phyloP scores from a whole-genome alignment of 2,329 filamentous ascomycete genomes.

The Fusarium goolgardi region DNA sequence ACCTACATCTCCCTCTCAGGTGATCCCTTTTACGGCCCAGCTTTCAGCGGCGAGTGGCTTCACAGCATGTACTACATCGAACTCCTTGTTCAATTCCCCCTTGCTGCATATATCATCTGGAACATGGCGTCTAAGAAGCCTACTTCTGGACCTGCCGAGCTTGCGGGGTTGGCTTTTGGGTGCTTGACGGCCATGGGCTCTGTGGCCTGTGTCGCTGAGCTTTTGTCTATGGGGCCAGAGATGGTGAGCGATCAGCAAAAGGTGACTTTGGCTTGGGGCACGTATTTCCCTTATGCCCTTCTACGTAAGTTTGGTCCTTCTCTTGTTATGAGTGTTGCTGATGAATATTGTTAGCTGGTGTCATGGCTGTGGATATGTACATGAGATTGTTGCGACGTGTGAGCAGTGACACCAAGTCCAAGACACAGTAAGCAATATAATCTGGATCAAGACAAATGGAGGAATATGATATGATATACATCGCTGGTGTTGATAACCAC shows the following conservation, averaged over 20 bases:
- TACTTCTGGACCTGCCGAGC: slow-evolving; percentile 57
- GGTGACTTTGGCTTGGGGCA: slow-evolving; percentile 58
- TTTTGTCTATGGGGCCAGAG: slow-evolving; percentile 60
- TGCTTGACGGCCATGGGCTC: slow-evolving; percentile 65
- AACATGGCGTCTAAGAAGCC: slow-evolving; percentile 52
- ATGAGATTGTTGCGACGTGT: slow-evolving; percentile 60
- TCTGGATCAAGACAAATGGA: background rate
- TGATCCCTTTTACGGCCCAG: slow-evolving; percentile 63
- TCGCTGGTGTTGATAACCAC: slow-evolving; percentile 8
- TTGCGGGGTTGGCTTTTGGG: slow-evolving; percentile 64
- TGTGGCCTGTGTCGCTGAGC: slow-evolving; percentile 62
- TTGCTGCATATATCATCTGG: slow-evolving; percentile 60
- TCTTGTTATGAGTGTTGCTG: background rate
- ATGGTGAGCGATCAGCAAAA: slow-evolving; percentile 60
- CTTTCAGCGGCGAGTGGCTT: slow-evolving; percentile 61
- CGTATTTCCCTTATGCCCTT: slow-evolving; percentile 64
- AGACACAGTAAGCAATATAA: slow-evolving; percentile 46
- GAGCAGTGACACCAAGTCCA: slow-evolving; percentile 53
- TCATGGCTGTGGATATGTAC: slow-evolving; percentile 68
- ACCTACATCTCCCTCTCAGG: slow-evolving; percentile 62
- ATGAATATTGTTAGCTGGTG: slow-evolving; percentile 54
- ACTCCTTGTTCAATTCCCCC: slow-evolving; percentile 62
- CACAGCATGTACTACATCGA: slow-evolving; percentile 63
- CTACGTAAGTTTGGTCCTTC: slow-evolving; percentile 59
- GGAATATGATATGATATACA: slow-evolving; percentile 22